phyloP scores from a whole-genome alignment of 1,139 yeast genomes.

The Lodderomyces parapsilosis region DNA sequence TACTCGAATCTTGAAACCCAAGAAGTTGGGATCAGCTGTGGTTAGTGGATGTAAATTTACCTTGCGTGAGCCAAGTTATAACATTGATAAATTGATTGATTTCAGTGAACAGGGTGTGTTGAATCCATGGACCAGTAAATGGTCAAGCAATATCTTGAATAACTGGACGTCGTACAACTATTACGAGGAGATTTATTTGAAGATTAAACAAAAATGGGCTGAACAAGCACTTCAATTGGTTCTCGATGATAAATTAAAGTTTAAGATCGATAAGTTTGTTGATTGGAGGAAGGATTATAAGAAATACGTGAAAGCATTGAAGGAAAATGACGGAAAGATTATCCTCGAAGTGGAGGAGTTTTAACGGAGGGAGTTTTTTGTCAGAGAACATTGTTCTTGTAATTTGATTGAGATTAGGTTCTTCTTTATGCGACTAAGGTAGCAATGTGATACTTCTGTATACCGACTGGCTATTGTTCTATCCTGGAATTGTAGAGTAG shows the following conservation, averaged over 20 bases:
- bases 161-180: constrained; percentile 35
- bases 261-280: constrained; percentile 28
- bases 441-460: no score
- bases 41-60: constrained; percentile 40
- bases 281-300: constrained; percentile 44
- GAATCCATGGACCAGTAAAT: constrained; percentile 37
- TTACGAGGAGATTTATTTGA: constrained; percentile 33
- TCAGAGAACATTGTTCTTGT: no score
- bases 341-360: constrained; percentile 41
- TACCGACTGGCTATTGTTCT: no score
- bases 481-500: no score
- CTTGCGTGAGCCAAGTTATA: constrained; percentile 33
- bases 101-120: constrained; percentile 20
- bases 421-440: no score
- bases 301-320: constrained; percentile 24
- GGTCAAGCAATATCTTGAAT: constrained; percentile 34
- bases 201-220: constrained; percentile 30
- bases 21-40: constrained; percentile 28
- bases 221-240: constrained; percentile 32
- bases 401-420: no score
- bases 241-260: constrained; percentile 27
- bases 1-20: constrained; percentile 39
- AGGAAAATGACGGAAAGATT: constrained; percentile 34
- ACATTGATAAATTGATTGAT: constrained; percentile 29
- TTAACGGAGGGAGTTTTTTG: neutral